Evolutionary conservation across 2,329 filamentous ascomycete species (phyloP), one percentile per base, ranked within the genome.

Genomic region (Colletotrichum plurivorum): DNA sequence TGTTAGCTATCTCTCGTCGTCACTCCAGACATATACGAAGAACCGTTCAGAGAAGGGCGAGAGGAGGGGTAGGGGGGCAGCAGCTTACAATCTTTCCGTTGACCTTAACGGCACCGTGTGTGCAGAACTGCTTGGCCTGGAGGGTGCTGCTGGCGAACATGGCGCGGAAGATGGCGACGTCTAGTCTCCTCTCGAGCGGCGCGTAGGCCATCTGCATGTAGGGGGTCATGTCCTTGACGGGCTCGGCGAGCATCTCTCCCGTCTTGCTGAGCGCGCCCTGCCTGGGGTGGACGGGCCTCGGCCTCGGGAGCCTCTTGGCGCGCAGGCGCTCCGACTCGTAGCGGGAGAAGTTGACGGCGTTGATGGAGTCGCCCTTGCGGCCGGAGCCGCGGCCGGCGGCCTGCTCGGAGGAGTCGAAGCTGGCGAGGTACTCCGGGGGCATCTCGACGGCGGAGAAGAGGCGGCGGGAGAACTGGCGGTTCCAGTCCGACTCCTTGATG

Each of bases 201-300:
- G 94, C 94, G 83, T 93, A 99, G 3, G 93, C 92, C 95, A 98
- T 98, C 78, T 95, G 91, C 92, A 97, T 97, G 78, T 97, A 98
- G 8, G 96, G 96, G 39, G 93, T 97, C 77, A 85, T 85, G 45
- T 82, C 71, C 46, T 74, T 56, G 49, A 79, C 76, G n/a, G 78
- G 78, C 61, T 76, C 72, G 48, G 78, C 76, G 46, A 81, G 70
- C 63, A 79, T 73, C 48, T 74, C 65, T 27, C 43, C 48, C 18
- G 4, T 25, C 10, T 2, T 2, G 15, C 57, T 63, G 9, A 9
- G 16, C 2, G 1, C 9, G 58, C 16, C 58, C 18, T 25, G 31
- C 4, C 6, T 6, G 15, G 31, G 10, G 12, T 61, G 31, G 2
- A 61, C 10, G 20, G 18, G 18, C 2, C 3, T 43, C 13, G 22